Evolutionary conservation across 2,329 filamentous ascomycete species (phyloP), one percentile per base, ranked within the genome.

Genomic region (Aureobasidium melanogenum): DNA sequence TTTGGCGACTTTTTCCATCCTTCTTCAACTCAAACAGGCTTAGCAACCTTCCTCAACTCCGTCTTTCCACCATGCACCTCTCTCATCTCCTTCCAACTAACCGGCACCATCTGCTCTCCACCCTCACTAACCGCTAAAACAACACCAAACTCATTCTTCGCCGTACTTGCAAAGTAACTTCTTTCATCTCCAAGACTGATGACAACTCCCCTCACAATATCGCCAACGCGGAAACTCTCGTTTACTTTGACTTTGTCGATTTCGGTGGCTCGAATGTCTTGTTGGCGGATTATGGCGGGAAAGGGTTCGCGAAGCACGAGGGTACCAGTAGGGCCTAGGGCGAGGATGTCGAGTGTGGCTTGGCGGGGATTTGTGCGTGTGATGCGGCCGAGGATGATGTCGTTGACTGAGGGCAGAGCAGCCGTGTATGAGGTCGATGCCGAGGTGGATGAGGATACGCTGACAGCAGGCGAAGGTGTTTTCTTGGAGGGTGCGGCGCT

Each of bases 141-240:
- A 62, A 97, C 93, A 2, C 94, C 94, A 43, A 96, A 80, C 72
- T 96, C 89, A 74, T 99, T 97, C 67, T 85, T 85, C 30, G 91
- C 91, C 1, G 94, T 99, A 28, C 87, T 89, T n/a, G 96, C 82
- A 73, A 97, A 99, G 73, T 97, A 99, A 69, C 90, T 96, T 55
- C 88, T 86, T 76, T 97, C 92, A 72, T 99, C 94, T 39, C 94
- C 94, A 15, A 97, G 76, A 79, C 84, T 76, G 69, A 91, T 87
- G 69, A 99, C 91, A 61, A 87, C 83, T 5, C 91, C 94, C 55
- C 90, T 79, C 56, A 99, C 89, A 66, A 97, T 85, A 77, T 99
- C 94, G 0, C 94, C 94, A 0, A 95, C 92, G 66, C 91, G 83
- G 72, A 97, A 97, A 69, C 88, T 89, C 73, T 96, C 91, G 66